Evolutionary conservation across 305 asterid species (phyloP).

Genomic region (Plantago lanceolata): DNA sequence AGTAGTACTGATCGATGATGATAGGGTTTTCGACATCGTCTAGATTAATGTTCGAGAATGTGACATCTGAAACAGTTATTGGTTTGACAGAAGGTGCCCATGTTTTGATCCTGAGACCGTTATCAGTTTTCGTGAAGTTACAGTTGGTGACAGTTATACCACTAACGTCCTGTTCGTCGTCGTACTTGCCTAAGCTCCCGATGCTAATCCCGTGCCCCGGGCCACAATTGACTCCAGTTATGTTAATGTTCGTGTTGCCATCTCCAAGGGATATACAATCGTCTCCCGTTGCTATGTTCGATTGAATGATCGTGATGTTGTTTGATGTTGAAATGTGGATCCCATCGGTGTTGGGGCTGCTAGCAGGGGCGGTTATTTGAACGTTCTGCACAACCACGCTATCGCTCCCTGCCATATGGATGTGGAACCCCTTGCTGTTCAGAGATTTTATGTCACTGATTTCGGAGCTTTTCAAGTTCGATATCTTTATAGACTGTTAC

Average conservation of each 20-base stretch:
- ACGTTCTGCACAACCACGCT: constrained; percentile 2
- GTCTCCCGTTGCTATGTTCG: constrained; percentile 32
- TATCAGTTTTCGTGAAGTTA: constrained; percentile 24
- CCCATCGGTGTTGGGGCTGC: constrained; percentile 45
- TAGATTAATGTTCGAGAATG: constrained; percentile 12
- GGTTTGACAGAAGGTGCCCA: constrained; percentile 15
- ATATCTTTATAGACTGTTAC: constrained; percentile 28
- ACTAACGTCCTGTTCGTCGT: constrained; percentile 21
- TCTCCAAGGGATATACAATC: constrained; percentile 40
- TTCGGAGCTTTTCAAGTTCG: not conserved
- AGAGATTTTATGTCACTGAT: constrained; percentile 21
- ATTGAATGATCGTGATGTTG: not conserved
- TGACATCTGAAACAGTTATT: constrained; percentile 11
- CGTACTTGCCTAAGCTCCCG: constrained; percentile 37
- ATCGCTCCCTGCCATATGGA: not conserved
- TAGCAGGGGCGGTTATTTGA: constrained; percentile 24
- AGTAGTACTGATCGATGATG: constrained; percentile 32
- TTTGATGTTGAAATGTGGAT: constrained; percentile 31
- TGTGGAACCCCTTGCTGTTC: constrained; percentile 38
- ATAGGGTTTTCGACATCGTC: constrained; percentile 23
- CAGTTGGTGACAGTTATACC: constrained; percentile 26
- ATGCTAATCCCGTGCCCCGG: constrained; percentile 49
- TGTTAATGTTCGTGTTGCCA: constrained; percentile 20
- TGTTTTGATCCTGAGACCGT: constrained; percentile 38
- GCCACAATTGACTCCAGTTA: constrained; percentile 29